These are phyloP conservation scores for Chalciporus piperatus DNA, from an alignment of 768 basidiomycete species.

Conservation along the genomic window DNA sequence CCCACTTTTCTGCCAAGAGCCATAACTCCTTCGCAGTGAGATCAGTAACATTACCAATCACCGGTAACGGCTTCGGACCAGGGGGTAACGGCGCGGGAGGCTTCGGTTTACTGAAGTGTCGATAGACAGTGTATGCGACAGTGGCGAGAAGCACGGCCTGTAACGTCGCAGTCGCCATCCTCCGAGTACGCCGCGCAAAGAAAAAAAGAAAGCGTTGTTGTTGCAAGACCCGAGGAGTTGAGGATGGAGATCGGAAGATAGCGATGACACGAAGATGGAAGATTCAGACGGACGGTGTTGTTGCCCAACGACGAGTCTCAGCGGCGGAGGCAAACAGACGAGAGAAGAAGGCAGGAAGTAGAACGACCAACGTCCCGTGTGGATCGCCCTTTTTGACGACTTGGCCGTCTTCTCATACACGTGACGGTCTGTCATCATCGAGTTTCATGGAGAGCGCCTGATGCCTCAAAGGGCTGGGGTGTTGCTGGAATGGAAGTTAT, in stretches of 20 bases:
- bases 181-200: slow-evolving; percentile 8
- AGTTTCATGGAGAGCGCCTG: too few species aligned
- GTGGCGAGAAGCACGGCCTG: slow-evolving; percentile 21
- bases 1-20: slow-evolving; percentile 61
- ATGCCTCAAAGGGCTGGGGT: too few species aligned
- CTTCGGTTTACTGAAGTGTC: slow-evolving; percentile 11
- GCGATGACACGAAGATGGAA: slow-evolving; percentile 23
- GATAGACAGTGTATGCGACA: slow-evolving; percentile 18
- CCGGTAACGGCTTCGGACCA: slow-evolving; percentile 62
- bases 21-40: slow-evolving; percentile 62
- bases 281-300: neutral
- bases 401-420: too few species aligned
- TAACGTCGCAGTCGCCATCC: slow-evolving; percentile 10
- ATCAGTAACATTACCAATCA: slow-evolving; percentile 64
- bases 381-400: too few species aligned
- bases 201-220: neutral
- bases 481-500: too few species aligned
- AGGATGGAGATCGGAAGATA: slow-evolving; percentile 3
- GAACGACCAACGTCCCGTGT: too few species aligned
- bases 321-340: too few species aligned
- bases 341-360: too few species aligned
- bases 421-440: too few species aligned
- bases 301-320: too few species aligned
- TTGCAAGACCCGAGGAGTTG: neutral
- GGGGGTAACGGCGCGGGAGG: slow-evolving; percentile 50